A percentile compares a stretch with the other conserved stretches of the same genome.
Conservation (phyloP, 768 basidiomycete genomes). For the Boletus tylopilopsis region DNA sequence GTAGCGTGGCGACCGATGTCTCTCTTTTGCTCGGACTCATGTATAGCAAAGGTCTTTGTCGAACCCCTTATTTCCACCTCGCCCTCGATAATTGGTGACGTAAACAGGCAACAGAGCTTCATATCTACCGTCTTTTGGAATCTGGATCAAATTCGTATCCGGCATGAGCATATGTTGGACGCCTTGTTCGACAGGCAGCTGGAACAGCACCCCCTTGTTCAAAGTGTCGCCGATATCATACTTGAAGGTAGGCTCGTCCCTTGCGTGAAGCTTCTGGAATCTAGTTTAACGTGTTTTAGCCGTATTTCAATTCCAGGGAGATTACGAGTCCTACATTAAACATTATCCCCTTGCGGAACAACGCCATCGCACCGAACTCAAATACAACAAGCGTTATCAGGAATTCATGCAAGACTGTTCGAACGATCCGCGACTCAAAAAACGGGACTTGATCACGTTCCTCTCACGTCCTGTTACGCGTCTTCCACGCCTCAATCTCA, state of each 20-base stretch:
- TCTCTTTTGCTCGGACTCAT: slow-evolving; percentile 1
- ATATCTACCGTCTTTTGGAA: slow-evolving; percentile 84
- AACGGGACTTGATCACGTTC: slow-evolving; percentile 77
- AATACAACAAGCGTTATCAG: slow-evolving; percentile 62
- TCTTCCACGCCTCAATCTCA: slow-evolving; percentile 74
- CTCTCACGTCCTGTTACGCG: slow-evolving; percentile 85
- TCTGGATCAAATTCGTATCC: slow-evolving; percentile 57
- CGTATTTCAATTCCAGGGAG: slow-evolving; percentile 46
- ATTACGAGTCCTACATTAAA: slow-evolving; percentile 82
- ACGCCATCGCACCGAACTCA: slow-evolving; percentile 72
- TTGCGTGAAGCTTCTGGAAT: slow-evolving; percentile 3
- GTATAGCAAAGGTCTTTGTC: slow-evolving; percentile 60
- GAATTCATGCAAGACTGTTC: slow-evolving; percentile 61
- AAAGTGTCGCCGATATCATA: slow-evolving; percentile 81
- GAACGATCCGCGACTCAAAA: slow-evolving; percentile 61
- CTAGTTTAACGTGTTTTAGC: slow-evolving; percentile 24
- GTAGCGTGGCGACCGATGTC: slow-evolving; percentile 34
- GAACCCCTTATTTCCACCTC: slow-evolving; percentile 54
- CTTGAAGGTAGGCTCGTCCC: slow-evolving; percentile 57
- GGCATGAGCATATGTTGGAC: slow-evolving; percentile 67
- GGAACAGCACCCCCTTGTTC: slow-evolving; percentile 81
- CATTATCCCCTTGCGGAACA: slow-evolving; percentile 87
- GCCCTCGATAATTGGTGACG: slow-evolving; percentile 60
- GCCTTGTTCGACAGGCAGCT: slow-evolving; percentile 76
- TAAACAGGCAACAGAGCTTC: slow-evolving; percentile 57